These are phyloP conservation scores for Pseudonitzschia multistriata DNA, from an alignment of 108 stramenopile genomes.

Conservation along the genomic window DNA sequence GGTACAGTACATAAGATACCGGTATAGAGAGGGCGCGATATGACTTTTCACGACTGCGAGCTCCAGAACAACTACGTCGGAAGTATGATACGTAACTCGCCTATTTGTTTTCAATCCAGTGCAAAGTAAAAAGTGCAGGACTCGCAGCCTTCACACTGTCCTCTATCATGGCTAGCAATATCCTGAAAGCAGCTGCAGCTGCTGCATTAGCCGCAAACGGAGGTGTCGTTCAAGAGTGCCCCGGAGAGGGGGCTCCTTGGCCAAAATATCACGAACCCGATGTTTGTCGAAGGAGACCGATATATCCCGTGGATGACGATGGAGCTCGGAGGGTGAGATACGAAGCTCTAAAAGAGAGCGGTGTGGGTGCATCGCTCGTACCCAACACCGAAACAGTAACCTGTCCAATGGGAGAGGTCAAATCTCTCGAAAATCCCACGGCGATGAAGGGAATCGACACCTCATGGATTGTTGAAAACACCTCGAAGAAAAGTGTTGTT, in stretches of 20 bases:
- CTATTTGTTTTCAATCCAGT: no score
- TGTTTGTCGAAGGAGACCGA: conserved; percentile 23
- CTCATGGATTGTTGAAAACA: conserved; percentile 58
- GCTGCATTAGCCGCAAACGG: conserved; percentile 29
- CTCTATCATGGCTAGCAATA: neutral
- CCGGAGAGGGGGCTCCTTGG: neutral
- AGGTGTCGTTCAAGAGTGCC: conserved; percentile 7
- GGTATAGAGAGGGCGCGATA: no score
- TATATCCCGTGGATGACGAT: conserved; percentile 4
- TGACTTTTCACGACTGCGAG: no score
- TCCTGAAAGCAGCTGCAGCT: conserved; percentile 31
- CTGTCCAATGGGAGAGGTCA: conserved; percentile 32
- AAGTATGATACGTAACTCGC: no score
- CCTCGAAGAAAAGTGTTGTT: conserved; percentile 28
- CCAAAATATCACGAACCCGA: conserved; percentile 19
- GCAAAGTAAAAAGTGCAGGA: no score
- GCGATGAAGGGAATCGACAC: conserved; percentile 41
- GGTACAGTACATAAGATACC: no score
- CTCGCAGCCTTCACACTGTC: neutral
- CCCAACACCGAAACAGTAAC: conserved; percentile 40
- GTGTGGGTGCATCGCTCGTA: conserved; percentile 36
- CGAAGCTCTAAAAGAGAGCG: conserved; percentile 8
- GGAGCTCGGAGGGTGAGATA: conserved; percentile 20
- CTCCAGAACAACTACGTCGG: no score
- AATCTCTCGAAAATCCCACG: conserved; percentile 29